phyloP scores from a whole-genome alignment of 1,284 basidiomycete species.

The Ganoderma lucidum region DNA sequence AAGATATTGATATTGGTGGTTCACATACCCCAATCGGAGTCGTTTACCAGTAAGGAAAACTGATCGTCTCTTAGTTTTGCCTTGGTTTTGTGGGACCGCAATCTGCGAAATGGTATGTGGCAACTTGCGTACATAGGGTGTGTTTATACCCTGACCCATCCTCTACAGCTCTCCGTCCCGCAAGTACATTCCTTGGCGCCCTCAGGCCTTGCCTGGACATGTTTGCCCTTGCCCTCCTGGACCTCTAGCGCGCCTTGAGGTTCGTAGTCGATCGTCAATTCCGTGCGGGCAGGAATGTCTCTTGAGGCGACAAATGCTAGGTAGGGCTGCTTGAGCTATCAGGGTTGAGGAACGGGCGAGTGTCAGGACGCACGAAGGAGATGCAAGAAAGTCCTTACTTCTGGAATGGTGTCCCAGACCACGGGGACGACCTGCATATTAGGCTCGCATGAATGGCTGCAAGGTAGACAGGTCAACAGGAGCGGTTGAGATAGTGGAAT shows the following conservation, averaged over 20 bases:
- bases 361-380: neutral
- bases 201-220: constrained; percentile 25
- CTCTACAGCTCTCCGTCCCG: constrained; percentile 34
- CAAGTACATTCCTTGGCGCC: constrained; percentile 35
- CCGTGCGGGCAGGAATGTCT: constrained; percentile 57
- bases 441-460: constrained; percentile 71
- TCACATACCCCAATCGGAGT: too few relatives aligned
- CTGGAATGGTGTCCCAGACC: constrained; percentile 65
- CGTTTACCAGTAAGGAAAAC: too few relatives aligned
- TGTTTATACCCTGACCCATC: constrained; percentile 36
- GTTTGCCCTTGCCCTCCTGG: constrained; percentile 41
- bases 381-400: constrained; percentile 46
- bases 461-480: neutral
- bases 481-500: neutral
- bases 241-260: constrained; percentile 46
- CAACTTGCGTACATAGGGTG: neutral
- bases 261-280: constrained; percentile 72
- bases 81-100: too few relatives aligned
- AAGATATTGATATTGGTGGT: too few relatives aligned
- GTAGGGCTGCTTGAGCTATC: constrained; percentile 64
- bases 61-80: too few relatives aligned
- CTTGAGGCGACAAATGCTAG: constrained; percentile 61
- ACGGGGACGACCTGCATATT: constrained; percentile 64
- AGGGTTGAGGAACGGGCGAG: neutral
- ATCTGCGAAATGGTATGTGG: too few relatives aligned